These are phyloP conservation scores for Kodamaea sagamina DNA, from an alignment of 805 yeast species.

Conservation along the genomic window DNA sequence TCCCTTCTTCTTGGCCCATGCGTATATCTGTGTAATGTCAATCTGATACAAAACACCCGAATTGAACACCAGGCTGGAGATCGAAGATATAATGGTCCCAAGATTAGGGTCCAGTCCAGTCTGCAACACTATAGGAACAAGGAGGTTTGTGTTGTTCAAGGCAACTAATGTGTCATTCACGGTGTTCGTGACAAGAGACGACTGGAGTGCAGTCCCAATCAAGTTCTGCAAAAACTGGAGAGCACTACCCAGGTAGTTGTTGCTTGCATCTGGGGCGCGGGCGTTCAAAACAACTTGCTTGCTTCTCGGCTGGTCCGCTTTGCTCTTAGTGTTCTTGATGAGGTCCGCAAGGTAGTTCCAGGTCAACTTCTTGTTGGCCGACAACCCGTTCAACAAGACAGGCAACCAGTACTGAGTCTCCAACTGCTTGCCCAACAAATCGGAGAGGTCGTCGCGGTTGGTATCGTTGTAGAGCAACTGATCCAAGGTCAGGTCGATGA, in stretches of 20 bases:
- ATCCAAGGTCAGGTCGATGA: slow-evolving; percentile 27
- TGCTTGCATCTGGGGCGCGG: slow-evolving; percentile 10
- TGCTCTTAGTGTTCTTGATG: slow-evolving; percentile 30
- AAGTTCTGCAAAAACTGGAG: slow-evolving; percentile 33
- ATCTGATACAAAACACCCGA: slow-evolving; percentile 35
- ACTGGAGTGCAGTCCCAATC: slow-evolving; percentile 14
- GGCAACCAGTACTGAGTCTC: slow-evolving; percentile 32
- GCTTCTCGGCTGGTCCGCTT: slow-evolving; percentile 23
- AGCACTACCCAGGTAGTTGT: slow-evolving; percentile 31
- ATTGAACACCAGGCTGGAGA: slow-evolving; percentile 32
- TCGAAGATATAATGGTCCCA: slow-evolving; percentile 21
- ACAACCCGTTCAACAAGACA: slow-evolving; percentile 32
- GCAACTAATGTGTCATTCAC: slow-evolving; percentile 29
- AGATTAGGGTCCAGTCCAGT: slow-evolving; percentile 23
- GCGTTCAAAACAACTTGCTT: slow-evolving; percentile 13
- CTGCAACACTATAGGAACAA: slow-evolving; percentile 28
- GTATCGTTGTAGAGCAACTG: slow-evolving; percentile 32
- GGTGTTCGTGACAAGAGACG: slow-evolving; percentile 16
- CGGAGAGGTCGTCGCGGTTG: slow-evolving; percentile 29
- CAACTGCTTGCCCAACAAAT: slow-evolving; percentile 28
- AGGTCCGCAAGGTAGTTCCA: slow-evolving; percentile 33
- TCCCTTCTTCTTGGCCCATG: slow-evolving; percentile 24
- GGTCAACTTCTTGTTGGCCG: slow-evolving; percentile 32
- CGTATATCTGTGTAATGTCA: slow-evolving; percentile 27
- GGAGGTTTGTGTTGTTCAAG: slow-evolving; percentile 33